Percentiles rank a stretch among this genome's conserved stretches.
Conservation (phyloP, 2,329 filamentous ascomycete species). For the Sporothrix dimorphospora region DNA sequence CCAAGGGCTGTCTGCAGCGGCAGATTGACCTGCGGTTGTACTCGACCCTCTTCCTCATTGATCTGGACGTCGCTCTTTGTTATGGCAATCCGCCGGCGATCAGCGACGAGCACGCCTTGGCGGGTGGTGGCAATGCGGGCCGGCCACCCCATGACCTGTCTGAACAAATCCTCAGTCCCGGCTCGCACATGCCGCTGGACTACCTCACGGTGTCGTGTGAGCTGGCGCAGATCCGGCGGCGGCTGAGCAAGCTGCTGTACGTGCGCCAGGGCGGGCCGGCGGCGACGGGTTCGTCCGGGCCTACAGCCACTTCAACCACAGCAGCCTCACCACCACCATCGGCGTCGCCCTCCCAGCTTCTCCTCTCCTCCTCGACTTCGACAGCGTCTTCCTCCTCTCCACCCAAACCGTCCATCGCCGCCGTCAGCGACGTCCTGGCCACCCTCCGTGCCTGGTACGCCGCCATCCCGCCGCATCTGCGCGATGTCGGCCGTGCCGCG, state of each 20-base stretch:
- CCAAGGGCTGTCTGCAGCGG: conserved; percentile 35
- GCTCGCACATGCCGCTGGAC: conserved; percentile 38
- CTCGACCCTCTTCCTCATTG: conserved; percentile 37
- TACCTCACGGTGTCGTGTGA: conserved; percentile 36
- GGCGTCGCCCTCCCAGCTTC: neutral
- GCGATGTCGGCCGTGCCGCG: conserved; percentile 33
- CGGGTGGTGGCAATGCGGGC: neutral
- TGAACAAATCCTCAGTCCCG: conserved; percentile 38
- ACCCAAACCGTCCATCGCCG: conserved; percentile 29
- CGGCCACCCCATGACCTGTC: conserved; percentile 31
- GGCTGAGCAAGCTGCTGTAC: conserved; percentile 34
- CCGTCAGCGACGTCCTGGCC: conserved; percentile 33
- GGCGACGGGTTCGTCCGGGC: neutral
- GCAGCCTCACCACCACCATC: neutral
- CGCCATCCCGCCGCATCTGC: conserved; percentile 36
- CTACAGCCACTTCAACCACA: neutral
- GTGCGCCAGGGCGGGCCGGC: neutral
- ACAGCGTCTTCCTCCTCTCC: neutral
- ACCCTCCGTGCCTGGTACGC: conserved; percentile 35
- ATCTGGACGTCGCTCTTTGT: conserved; percentile 37
- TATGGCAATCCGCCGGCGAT: conserved; percentile 38
- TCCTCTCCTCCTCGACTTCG: neutral
- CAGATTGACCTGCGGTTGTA: conserved; percentile 37
- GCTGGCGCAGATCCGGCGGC: conserved; percentile 36
- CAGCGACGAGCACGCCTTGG: conserved; percentile 33